Conservation (phyloP, 176 grass and related monocot genomes). For the Zizania latifolia region DNA sequence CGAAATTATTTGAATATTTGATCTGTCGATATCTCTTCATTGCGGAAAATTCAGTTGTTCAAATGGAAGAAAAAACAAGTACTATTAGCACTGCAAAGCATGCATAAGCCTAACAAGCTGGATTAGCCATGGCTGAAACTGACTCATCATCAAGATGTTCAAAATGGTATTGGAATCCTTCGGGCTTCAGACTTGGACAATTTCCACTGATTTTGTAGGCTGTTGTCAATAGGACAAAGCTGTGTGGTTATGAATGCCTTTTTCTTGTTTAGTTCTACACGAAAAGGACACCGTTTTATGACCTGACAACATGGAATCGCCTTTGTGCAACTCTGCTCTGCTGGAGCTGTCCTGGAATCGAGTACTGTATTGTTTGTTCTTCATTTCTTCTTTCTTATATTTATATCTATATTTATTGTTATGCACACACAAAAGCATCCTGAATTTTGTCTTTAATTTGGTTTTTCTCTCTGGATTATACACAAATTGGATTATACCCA, state of each 20-base stretch:
- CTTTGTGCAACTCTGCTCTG: slow-evolving; percentile 5
- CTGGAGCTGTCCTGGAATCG: slow-evolving; percentile 24
- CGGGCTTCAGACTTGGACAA: not conserved
- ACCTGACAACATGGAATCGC: slow-evolving; percentile 1
- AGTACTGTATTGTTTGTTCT: slow-evolving; percentile 1
- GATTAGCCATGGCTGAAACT: not conserved
- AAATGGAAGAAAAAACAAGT: too few species aligned
- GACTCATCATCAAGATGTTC: not conserved
- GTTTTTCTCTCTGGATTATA: too few species aligned
- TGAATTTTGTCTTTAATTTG: not conserved
- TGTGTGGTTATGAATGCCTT: not conserved
- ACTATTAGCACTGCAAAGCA: not conserved
- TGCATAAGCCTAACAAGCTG: not conserved
- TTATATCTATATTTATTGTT: too few species aligned
- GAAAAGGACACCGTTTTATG: not conserved
- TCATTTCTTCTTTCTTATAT: not conserved
- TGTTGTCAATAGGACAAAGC: not conserved
- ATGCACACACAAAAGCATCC: not conserved
- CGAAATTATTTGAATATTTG: too few species aligned
- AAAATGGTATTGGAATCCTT: not conserved
- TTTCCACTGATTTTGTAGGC: not conserved
- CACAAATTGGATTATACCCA: too few species aligned
- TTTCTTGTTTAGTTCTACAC: not conserved
- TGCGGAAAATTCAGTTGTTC: too few species aligned
- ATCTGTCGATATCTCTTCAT: too few species aligned